Evolutionary conservation across 257 asterid genomes (phyloP), one percentile per base, ranked within the genome.

Genomic region (Dorcoceras hygrometricum): DNA sequence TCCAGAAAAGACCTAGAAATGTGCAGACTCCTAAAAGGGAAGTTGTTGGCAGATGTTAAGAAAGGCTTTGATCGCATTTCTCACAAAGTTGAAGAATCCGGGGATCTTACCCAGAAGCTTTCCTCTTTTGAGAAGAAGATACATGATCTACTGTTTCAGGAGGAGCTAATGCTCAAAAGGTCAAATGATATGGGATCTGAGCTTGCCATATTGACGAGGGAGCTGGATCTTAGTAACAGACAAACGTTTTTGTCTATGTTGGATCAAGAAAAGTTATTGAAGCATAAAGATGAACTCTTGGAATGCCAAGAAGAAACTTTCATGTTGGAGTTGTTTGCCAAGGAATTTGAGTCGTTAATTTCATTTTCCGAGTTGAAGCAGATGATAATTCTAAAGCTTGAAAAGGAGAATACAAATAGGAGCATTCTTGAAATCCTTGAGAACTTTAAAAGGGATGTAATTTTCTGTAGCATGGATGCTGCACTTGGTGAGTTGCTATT

Each of bases 91-190:
- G 82, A 81, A 70, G 95, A 88, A 78, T 75, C 84, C 31, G 95
- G 87, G 65, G 86, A 82, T 51, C 80, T 88, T 68, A 75, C 83
- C 39, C 71, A 81, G 73, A 91, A 84, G 74, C 84, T 94, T 54
- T 67, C 78, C 64, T 74, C 78, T 65, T 90, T 88, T 67, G 90
- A 88, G 77, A 79, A 85, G 81, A 90, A 84, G 79, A 86, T 94
- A 73, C 67, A 75, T 46, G 84, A 83, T 77, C 69, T 94, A 62
- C 96, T 84, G 78, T 61, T 66, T 67, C 95, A 82, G 73, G 97
- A 94, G 74, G 96, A 90, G 85, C 55, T 78, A 76, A 88, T 90
- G 96, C 76, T 90, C 80, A 84, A 83, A 70, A 84, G 87, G 79
- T 89, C 96, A 12, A 83, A 82, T 62, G 82, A 78, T 76, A 78